These are phyloP conservation scores for Hortiboletus rubellus DNA, from an alignment of 1,284 basidiomycete genomes.

Conservation along the genomic window DNA sequence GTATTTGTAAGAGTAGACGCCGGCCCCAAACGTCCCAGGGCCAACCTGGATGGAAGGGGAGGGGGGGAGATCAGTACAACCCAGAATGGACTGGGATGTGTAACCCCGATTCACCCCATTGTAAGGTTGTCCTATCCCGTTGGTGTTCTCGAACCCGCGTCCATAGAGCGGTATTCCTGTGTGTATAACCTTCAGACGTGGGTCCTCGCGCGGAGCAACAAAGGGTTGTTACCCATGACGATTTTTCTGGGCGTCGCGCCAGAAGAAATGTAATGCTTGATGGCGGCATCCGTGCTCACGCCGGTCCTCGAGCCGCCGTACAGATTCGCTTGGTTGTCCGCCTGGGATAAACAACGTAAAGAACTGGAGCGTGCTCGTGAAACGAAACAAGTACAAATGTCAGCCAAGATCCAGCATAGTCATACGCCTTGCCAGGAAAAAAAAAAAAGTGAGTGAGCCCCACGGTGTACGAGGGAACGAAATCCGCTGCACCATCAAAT, in stretches of 20 bases:
- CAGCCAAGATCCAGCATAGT: conserved; percentile 74
- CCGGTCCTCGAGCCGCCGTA: conserved; percentile 63
- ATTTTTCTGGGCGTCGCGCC: conserved; percentile 79
- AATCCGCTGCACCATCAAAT: conserved; percentile 71
- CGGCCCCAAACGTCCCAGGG: conserved; percentile 48
- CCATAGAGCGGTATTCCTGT: conserved; percentile 83
- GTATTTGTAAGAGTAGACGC: conserved; percentile 67
- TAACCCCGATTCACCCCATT: conserved; percentile 50
- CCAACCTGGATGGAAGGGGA: conserved; percentile 53
- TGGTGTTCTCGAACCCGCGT: conserved; percentile 78
- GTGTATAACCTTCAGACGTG: background rate
- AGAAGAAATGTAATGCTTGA: conserved; percentile 62
- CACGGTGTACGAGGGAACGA: background rate
- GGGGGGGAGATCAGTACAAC: background rate
- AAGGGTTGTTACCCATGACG: conserved; percentile 59
- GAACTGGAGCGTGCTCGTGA: background rate
- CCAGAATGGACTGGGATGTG: background rate
- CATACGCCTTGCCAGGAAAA: conserved; percentile 58
- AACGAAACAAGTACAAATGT: conserved; percentile 38
- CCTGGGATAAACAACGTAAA: conserved; percentile 27
- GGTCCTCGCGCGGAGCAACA: background rate
- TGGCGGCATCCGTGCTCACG: conserved; percentile 70
- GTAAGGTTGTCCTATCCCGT: conserved; percentile 75
- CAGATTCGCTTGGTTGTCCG: conserved; percentile 83
- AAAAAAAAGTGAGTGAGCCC: background rate